Base-by-base conservation (phyloP, 1,139 yeast species). In the Nadsonia starkeyi-henricii region DNA sequence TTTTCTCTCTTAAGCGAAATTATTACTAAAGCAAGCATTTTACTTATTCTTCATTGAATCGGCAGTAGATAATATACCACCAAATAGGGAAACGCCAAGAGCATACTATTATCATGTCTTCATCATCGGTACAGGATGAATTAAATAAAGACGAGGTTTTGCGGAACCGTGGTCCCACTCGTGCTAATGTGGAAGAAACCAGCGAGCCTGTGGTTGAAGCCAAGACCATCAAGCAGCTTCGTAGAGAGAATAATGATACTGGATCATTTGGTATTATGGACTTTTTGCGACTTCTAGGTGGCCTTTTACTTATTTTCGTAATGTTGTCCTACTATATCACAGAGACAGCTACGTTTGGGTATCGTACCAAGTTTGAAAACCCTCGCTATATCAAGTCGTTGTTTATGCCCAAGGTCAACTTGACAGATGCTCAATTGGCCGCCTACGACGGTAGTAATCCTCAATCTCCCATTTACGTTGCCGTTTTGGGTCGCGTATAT, bases 401-500 rank as follows among this genome's bases (percentile, higher is more conserved):
- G 43, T 43, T 50, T 54, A 53, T 53, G 46, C 50, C 55, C 48
- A 21, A 51, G 36, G 63, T 64, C 45, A 61, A 63, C 37, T 60
- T 79, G 46, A 72, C 81, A 0, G 63, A 72, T 2, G 65, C 63
- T 0, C 75, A 81, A 55, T 65, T 85, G 33, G 57, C 77, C 0
- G 50, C 55, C 9, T 80, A 69, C 58, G 68, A 79, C 55, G 94
- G 94, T 0, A 50, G 70, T 0, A 69, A 76, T 53, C 57, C 69
- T 0, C 49, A 50, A 0, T 54, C 69, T n/a, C 88, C 88, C 0
- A 72, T 83, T 0, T 81, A 78, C 55, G 58, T 85, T 2, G 86
- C 79, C 0, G 63, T 85, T 2, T 71, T 80, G 56, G 89, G 89
- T 0, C 71, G 70, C 4, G 81, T 85, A 0, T 85, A 72, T 61